A percentile compares a stretch with the other conserved stretches of the same genome.
Evolutionary conservation across 2,329 filamentous ascomycete genomes (phyloP).

Genomic region (Alternaria atra): DNA sequence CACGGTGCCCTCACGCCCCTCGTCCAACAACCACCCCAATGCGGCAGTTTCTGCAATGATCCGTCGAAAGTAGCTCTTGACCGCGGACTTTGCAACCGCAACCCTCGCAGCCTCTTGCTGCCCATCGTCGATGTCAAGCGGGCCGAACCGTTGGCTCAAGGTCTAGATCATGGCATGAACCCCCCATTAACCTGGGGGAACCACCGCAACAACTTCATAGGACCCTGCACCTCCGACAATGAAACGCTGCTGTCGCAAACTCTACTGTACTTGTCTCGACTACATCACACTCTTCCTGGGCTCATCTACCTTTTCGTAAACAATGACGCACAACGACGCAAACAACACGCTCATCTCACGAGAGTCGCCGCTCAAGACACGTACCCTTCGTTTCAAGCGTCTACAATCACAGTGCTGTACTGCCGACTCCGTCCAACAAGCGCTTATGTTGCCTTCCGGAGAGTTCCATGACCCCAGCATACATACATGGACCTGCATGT

Average conservation of each 20-base stretch:
- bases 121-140: conserved; percentile 10
- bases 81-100: conserved; percentile 14
- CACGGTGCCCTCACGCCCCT: neutral
- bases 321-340: neutral
- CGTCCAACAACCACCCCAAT: conserved; percentile 1
- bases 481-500: conserved; percentile 9
- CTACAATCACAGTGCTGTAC: neutral
- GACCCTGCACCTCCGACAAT: neutral
- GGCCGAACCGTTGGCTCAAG: conserved; percentile 17
- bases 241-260: conserved; percentile 4
- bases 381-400: neutral
- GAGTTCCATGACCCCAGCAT: conserved; percentile 2
- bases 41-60: conserved; percentile 6
- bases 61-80: conserved; percentile 9
- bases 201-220: neutral
- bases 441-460: conserved; percentile 5
- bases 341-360: neutral
- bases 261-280: conserved; percentile 1
- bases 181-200: conserved; percentile 1
- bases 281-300: neutral
- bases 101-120: conserved; percentile 13
- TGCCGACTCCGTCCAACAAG: conserved; percentile 1
- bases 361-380: neutral
- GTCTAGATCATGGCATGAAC: conserved; percentile 16
- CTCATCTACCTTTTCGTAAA: neutral